Percentiles rank a stretch among this genome's conserved stretches.
Evolutionary conservation across 257 asterid genomes (phyloP).

Genomic region (Solanum chiquidenum): DNA sequence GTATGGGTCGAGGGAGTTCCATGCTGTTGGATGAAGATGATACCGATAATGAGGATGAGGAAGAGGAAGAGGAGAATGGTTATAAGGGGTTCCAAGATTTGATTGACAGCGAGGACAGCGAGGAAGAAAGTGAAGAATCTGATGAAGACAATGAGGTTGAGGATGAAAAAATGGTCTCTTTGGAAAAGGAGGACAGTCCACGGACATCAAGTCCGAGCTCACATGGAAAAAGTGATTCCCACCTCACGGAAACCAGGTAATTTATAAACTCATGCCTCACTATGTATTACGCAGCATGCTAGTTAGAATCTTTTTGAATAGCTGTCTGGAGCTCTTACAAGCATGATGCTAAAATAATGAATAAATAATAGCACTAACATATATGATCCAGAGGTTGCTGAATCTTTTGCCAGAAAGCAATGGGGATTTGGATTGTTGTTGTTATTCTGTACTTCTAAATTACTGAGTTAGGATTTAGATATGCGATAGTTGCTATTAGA

Average conservation of each 20-base stretch:
- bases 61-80: conserved; percentile 23
- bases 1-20: conserved; percentile 20
- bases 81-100: conserved; percentile 43
- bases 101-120: conserved; percentile 59
- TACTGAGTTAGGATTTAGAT: not conserved
- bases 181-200: not conserved
- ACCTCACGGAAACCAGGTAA: conserved; percentile 89
- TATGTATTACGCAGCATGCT: not conserved
- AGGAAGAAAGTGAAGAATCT: conserved; percentile 37
- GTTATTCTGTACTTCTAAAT: not conserved
- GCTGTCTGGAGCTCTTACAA: not conserved
- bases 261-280: not conserved
- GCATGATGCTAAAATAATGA: not conserved
- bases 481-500: not conserved
- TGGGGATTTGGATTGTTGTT: not conserved
- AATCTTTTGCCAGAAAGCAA: not conserved
- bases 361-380: not conserved
- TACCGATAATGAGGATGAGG: conserved; percentile 18
- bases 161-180: conserved; percentile 5
- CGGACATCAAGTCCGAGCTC: conserved; percentile 19
- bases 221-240: conserved; percentile 34
- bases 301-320: not conserved
- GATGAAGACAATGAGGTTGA: conserved; percentile 24
- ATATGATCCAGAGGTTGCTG: not conserved
- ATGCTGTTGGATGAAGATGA: conserved; percentile 37